These are phyloP conservation scores for Ophiorrhiza pumila DNA, from an alignment of 257 asterid genomes.

Conservation along the genomic window DNA sequence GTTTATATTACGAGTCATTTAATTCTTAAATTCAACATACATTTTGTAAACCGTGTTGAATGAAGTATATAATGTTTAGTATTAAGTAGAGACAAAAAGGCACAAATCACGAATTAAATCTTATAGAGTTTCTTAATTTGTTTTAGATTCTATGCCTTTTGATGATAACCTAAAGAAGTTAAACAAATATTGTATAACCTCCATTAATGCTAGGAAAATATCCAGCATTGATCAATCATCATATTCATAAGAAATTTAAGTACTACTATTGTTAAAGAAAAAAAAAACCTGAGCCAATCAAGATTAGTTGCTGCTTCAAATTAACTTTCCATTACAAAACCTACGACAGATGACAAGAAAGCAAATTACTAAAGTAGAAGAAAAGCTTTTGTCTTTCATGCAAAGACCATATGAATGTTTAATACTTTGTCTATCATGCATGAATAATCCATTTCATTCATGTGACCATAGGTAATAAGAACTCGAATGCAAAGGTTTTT, in stretches of 20 bases:
- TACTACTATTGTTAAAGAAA: no score
- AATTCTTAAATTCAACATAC: not conserved
- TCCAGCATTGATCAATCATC: not conserved
- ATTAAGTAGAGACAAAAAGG: not conserved
- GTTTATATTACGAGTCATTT: not conserved
- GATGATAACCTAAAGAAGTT: not conserved
- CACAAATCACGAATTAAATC: not conserved
- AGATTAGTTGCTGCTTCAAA: not conserved
- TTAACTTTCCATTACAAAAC: not conserved
- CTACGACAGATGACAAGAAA: not conserved
- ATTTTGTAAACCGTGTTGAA: not conserved
- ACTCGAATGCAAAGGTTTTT: not conserved
- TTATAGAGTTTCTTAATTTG: not conserved
- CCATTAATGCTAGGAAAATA: not conserved
- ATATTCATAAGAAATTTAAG: not conserved
- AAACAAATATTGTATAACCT: not conserved
- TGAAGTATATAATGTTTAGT: not conserved
- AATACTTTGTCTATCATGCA: not conserved
- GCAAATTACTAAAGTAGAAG: not conserved
- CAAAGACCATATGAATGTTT: slow-evolving; percentile 8
- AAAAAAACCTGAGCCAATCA: not conserved
- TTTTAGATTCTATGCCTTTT: not conserved
- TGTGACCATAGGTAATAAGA: slow-evolving; percentile 4
- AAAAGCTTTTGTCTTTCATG: slow-evolving; percentile 1
- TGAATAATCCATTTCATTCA: not conserved